Conservation (phyloP, 2,329 filamentous ascomycete genomes). For the Penicillium thymicola region DNA sequence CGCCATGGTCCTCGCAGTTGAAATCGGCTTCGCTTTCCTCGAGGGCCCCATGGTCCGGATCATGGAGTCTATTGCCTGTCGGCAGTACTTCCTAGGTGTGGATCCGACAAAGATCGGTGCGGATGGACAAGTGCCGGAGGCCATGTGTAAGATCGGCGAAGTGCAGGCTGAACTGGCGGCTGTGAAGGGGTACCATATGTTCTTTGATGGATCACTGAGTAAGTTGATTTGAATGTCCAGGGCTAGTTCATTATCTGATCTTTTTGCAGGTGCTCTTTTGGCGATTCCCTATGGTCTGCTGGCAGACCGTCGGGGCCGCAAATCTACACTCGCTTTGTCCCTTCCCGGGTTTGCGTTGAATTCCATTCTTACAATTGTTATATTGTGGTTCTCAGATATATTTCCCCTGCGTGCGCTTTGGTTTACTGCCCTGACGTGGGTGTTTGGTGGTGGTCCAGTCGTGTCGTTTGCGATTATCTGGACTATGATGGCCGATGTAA, state of each 20-base stretch:
- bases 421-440: constrained; percentile 46
- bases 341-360: constrained; percentile 43
- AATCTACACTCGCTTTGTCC: constrained; percentile 43
- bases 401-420: constrained; percentile 49
- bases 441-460: constrained; percentile 49
- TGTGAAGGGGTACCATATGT: constrained; percentile 51
- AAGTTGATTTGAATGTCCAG: constrained; percentile 11
- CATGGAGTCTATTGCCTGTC: constrained; percentile 50
- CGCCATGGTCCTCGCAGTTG: constrained; percentile 42
- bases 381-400: constrained; percentile 38
- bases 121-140: constrained; percentile 45
- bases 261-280: constrained; percentile 42
- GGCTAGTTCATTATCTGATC: neutral
- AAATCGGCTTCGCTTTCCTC: constrained; percentile 46
- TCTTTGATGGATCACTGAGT: constrained; percentile 46
- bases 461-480: constrained; percentile 48
- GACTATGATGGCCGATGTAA: constrained; percentile 53
- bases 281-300: constrained; percentile 51
- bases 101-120: constrained; percentile 44
- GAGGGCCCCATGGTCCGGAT: constrained; percentile 48
- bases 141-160: constrained; percentile 49
- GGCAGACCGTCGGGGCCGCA: constrained; percentile 49
- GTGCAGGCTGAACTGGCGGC: constrained; percentile 50
- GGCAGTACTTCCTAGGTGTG: constrained; percentile 42
- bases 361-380: constrained; percentile 30